These are phyloP conservation scores for Margaritispora aquatica DNA, from an alignment of 495 filamentous ascomycete species.

Conservation along the genomic window DNA sequence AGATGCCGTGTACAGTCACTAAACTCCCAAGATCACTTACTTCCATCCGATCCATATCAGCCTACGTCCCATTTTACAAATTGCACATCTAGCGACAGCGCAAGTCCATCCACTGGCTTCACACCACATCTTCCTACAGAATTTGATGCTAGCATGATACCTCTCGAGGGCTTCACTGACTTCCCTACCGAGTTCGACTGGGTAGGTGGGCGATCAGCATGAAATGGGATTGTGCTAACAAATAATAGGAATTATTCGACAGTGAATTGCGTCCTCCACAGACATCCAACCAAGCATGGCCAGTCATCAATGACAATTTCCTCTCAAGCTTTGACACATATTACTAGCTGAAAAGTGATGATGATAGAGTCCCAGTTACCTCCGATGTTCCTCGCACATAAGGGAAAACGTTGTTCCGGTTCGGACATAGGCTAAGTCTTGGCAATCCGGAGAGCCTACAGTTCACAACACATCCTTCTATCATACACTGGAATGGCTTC, in stretches of 20 bases:
- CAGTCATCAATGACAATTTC: not conserved
- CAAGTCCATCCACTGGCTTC: not conserved
- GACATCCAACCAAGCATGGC: not conserved
- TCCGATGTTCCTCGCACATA: not conserved
- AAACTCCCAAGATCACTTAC: not conserved
- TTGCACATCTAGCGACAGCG: not conserved
- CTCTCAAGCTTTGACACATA: not conserved
- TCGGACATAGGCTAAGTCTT: not conserved
- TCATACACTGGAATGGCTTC: not conserved
- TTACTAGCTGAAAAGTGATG: not conserved
- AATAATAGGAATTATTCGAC: slow-evolving; percentile 29
- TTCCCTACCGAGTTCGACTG: not conserved
- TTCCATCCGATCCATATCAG: not conserved
- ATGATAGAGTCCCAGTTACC: not conserved
- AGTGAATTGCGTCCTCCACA: slow-evolving; percentile 23
- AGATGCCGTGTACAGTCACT: not conserved
- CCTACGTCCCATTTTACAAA: not conserved
- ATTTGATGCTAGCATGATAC: not conserved
- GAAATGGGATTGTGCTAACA: too few species aligned
- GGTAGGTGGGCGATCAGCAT: too few species aligned
- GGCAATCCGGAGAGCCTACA: not conserved
- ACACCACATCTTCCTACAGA: not conserved
- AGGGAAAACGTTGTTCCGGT: not conserved
- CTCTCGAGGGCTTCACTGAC: not conserved
- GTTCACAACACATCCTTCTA: too few species aligned